phyloP scores from a whole-genome alignment of 139 green algal species.

The Auxenochlorella pyrenoidosa region DNA sequence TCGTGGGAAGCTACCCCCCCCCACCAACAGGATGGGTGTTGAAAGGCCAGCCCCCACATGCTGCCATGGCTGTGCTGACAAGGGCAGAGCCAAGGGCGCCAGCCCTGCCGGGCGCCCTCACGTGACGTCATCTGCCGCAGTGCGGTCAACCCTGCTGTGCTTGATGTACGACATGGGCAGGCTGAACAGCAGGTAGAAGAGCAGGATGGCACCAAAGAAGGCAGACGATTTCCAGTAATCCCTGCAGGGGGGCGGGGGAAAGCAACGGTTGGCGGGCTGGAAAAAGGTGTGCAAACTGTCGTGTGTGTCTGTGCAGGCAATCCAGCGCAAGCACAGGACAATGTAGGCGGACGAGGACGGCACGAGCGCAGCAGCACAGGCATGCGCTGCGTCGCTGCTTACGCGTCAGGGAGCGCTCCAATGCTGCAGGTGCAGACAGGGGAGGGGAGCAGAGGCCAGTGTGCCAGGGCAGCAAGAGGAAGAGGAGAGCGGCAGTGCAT shows the following conservation, averaged over 20 bases:
- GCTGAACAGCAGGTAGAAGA: slow-evolving; percentile 50
- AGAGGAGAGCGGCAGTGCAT: neutral
- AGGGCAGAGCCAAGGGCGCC: too few species aligned
- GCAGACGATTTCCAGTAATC: neutral
- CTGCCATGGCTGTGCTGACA: too few species aligned
- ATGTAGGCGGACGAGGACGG: too few species aligned
- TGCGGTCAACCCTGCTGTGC: slow-evolving; percentile 17
- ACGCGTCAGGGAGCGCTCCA: neutral
- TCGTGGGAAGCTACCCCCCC: too few species aligned
- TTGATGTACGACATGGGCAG: slow-evolving; percentile 53
- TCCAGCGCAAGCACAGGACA: too few species aligned
- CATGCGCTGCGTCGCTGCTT: neutral
- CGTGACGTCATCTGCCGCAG: slow-evolving; percentile 25
- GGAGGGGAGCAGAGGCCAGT: neutral
- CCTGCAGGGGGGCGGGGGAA: too few species aligned
- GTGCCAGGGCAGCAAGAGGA: neutral
- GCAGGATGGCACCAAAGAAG: neutral
- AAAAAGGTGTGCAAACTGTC: too few species aligned
- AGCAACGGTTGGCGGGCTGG: too few species aligned
- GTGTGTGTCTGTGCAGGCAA: too few species aligned
- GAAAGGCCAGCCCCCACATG: too few species aligned
- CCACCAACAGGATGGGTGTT: too few species aligned
- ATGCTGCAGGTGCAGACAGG: too few species aligned
- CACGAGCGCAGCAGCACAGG: neutral
- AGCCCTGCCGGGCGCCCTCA: neutral